Percentiles rank a stretch among this genome's conserved stretches.
Evolutionary conservation across 345 rosid genomes (phyloP).

Genomic region (Citrus medica): DNA sequence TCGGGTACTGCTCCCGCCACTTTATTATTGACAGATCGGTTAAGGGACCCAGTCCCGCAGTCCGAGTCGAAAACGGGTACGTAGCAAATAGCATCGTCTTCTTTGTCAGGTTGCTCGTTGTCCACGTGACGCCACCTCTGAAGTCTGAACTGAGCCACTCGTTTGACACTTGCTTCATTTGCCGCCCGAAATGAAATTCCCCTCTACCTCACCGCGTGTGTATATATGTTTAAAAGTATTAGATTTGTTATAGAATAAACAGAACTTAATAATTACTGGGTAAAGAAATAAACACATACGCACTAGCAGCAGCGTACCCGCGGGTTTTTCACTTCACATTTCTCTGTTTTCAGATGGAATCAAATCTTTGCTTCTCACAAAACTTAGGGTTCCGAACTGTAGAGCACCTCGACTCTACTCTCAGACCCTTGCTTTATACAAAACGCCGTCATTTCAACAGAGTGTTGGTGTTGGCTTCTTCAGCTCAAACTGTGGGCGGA

Average conservation of each 20-base stretch:
- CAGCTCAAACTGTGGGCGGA: background rate
- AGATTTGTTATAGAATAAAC: background rate
- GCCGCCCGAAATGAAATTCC: background rate
- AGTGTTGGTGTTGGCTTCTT: slow-evolving; percentile 19
- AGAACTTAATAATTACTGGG: background rate
- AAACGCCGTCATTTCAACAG: slow-evolving; percentile 9
- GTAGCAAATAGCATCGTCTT: no score
- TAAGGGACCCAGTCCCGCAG: no score
- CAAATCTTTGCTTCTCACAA: slow-evolving; percentile 1
- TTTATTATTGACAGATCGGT: no score
- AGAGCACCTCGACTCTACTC: background rate
- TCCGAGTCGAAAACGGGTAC: no score
- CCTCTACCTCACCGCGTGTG: background rate
- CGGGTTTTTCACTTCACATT: background rate
- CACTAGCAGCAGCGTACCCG: background rate
- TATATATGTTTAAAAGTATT: rapidly evolving
- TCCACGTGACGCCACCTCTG: no score
- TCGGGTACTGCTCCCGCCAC: no score
- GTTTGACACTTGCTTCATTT: background rate
- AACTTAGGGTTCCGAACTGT: slow-evolving; percentile 10
- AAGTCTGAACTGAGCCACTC: background rate
- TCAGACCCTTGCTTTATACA: slow-evolving; percentile 15
- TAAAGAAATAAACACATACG: background rate
- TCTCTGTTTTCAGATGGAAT: background rate
- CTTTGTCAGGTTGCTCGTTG: no score